Evolutionary conservation across 192 early-diverging fungal species (phyloP).

Genomic region (Gamsiella multidivaricata): DNA sequence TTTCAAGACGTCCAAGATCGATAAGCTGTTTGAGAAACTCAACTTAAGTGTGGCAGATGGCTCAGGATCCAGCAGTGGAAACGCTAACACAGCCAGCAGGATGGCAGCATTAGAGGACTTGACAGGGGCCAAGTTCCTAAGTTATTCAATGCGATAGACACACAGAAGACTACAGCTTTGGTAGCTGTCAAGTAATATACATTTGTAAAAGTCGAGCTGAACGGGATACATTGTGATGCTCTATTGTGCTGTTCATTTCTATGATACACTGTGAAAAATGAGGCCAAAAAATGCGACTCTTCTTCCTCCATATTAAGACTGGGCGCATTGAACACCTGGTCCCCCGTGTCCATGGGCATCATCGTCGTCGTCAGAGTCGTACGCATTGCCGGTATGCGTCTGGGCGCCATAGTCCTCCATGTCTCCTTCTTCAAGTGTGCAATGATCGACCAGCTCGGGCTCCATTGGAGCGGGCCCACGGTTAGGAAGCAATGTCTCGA

Average conservation of each 20-base stretch:
- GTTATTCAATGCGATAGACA: conserved; percentile 23
- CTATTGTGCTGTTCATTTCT: background rate
- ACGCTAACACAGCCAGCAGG: background rate
- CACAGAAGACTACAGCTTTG: no score
- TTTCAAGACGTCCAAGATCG: conserved; percentile 73
- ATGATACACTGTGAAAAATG: conserved; percentile 6
- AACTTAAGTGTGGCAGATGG: conserved; percentile 6
- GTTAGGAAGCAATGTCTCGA: conserved; percentile 46
- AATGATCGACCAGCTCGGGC: conserved; percentile 64
- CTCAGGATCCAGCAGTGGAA: background rate
- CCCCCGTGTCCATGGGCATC: conserved; percentile 39
- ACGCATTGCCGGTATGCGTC: conserved; percentile 56
- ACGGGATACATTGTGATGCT: background rate
- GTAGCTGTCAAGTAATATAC: no score
- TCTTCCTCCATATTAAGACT: conserved; percentile 35
- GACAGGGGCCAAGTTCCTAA: conserved; percentile 21
- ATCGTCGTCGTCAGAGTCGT: conserved; percentile 62
- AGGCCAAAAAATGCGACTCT: background rate
- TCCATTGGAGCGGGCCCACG: conserved; percentile 19
- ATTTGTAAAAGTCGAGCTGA: no score
- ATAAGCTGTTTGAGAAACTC: conserved; percentile 61
- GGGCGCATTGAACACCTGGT: conserved; percentile 61
- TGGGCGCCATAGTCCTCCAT: conserved; percentile 59
- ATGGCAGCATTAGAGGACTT: conserved; percentile 33
- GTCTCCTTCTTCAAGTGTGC: conserved; percentile 53